Evolutionary conservation across 2,329 filamentous ascomycete genomes (phyloP).

Genomic region (Metarhizium brunneum): DNA sequence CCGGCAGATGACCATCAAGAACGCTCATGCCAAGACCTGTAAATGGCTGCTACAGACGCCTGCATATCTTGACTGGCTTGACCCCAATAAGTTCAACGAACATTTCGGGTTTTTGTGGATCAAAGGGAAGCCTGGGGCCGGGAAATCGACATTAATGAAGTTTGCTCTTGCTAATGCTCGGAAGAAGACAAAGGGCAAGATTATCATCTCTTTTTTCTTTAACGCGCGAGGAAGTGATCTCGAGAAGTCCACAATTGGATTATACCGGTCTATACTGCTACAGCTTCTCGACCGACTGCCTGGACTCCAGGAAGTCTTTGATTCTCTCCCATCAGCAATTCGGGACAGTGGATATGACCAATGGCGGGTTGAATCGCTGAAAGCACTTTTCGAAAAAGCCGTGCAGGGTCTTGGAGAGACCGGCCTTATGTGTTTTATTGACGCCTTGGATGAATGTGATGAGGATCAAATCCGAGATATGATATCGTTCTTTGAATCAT

Average conservation of each 20-base stretch:
- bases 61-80: slow-evolving; percentile 28
- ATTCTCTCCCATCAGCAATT: background rate
- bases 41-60: slow-evolving; percentile 27
- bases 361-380: background rate
- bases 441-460: slow-evolving; percentile 39
- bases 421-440: slow-evolving; percentile 14
- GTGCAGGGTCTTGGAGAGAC: slow-evolving; percentile 6
- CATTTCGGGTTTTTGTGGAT: slow-evolving; percentile 37
- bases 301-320: background rate
- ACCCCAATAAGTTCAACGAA: slow-evolving; percentile 10
- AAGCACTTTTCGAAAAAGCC: slow-evolving; percentile 12
- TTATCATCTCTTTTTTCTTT: slow-evolving; percentile 38
- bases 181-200: slow-evolving; percentile 8
- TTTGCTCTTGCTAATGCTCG: slow-evolving; percentile 15
- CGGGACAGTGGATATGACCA: background rate
- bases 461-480: slow-evolving; percentile 30
- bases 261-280: slow-evolving; percentile 15
- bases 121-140: slow-evolving; percentile 33
- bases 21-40: slow-evolving; percentile 19
- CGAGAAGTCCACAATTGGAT: slow-evolving; percentile 34
- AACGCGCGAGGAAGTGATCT: slow-evolving; percentile 32
- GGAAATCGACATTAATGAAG: slow-evolving; percentile 39
- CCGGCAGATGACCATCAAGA: slow-evolving; percentile 25
- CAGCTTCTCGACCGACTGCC: slow-evolving; percentile 16
- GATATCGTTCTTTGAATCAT: slow-evolving; percentile 29